Evolutionary conservation across 208 protist species (phyloP).

Genomic region (Polymyxa betae): DNA sequence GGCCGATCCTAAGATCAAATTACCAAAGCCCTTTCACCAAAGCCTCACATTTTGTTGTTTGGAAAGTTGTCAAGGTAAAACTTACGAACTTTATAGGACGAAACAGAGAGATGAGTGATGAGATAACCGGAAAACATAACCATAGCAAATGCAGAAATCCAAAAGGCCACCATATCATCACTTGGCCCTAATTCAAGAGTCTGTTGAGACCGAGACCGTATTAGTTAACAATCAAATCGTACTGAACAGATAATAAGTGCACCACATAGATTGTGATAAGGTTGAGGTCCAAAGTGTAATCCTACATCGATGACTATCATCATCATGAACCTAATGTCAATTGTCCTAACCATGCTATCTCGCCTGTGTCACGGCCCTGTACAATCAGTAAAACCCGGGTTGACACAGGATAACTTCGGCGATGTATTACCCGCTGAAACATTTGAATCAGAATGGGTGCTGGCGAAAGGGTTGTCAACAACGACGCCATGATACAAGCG

Average conservation of each 20-base stretch:
- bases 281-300: constrained; percentile 19
- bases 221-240: neutral
- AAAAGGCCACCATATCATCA: constrained; percentile 37
- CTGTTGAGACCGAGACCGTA: neutral
- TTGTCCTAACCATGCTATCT: constrained; percentile 11
- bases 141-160: neutral
- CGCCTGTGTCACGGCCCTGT: constrained; percentile 20
- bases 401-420: neutral
- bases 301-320: neutral
- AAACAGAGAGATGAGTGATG: neutral
- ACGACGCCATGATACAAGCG: neutral
- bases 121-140: neutral
- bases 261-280: neutral
- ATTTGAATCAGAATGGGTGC: constrained; percentile 13
- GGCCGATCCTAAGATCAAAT: neutral
- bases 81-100: neutral
- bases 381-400: neutral
- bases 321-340: neutral
- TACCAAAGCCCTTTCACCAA: no score
- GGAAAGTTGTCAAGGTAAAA: neutral
- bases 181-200: constrained; percentile 15
- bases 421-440: neutral
- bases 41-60: neutral
- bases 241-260: constrained; percentile 31
- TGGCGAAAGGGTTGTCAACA: constrained; percentile 3